phyloP scores from a whole-genome alignment of 2,329 filamentous ascomycete genomes.

The Penicillium rolfsii region DNA sequence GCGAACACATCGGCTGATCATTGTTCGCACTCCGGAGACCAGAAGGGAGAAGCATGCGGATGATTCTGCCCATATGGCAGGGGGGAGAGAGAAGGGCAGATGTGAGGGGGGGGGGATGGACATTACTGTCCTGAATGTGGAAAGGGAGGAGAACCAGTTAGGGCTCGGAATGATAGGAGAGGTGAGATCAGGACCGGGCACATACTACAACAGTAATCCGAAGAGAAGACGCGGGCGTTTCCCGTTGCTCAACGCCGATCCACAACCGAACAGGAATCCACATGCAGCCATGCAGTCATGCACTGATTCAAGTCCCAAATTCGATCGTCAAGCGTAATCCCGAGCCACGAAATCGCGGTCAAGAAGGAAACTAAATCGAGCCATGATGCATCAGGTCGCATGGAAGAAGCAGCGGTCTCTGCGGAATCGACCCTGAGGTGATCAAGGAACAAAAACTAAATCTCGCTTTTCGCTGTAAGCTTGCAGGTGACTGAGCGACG shows the following conservation, averaged over 20 bases:
- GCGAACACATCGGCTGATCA: conserved; percentile 26
- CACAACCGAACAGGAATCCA: neutral
- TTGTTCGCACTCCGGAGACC: conserved; percentile 16
- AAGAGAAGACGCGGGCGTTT: neutral
- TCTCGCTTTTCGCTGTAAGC: conserved; percentile 6
- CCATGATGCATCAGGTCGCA: conserved; percentile 16
- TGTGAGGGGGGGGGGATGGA: conserved; percentile 9
- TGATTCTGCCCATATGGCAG: conserved; percentile 23
- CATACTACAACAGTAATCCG: neutral
- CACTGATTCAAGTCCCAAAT: neutral
- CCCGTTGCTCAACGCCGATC: neutral
- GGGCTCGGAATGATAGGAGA: neutral
- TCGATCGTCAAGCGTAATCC: neutral
- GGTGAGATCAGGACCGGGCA: neutral
- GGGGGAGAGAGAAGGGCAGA: conserved; percentile 11
- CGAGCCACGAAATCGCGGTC: conserved; percentile 15
- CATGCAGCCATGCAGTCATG: neutral
- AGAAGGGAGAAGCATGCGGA: conserved; percentile 15
- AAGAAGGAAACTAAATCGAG: conserved; percentile 3
- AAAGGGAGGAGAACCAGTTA: conserved; percentile 3
- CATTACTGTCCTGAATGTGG: neutral
- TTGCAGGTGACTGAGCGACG: conserved; percentile 27
- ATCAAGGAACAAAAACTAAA: neutral
- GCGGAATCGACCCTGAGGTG: conserved; percentile 24
- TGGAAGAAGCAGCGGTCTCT: conserved; percentile 31